Base-by-base conservation (phyloP, 2,329 filamentous ascomycete species). In the Shiraia bambusicola region DNA sequence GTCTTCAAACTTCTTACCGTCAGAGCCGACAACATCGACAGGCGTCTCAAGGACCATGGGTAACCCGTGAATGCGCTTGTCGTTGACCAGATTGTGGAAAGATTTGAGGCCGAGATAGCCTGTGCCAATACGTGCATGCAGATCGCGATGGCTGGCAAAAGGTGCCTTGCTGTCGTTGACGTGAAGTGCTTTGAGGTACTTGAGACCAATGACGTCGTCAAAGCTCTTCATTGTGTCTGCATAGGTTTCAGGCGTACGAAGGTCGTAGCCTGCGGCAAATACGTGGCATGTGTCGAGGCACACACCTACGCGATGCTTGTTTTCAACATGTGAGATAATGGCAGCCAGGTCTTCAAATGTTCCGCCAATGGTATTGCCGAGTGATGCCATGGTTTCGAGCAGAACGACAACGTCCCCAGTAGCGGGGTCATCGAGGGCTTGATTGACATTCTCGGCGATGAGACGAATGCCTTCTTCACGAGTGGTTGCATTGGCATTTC, bases 31-130 rank as follows among this genome's bases (percentile, higher is more conserved):
- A 27, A 78, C 77, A 48, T 94, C 88, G 49, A 93, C 92, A 5
- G 93, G 93, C n/a, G 93, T 98, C 74, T 98, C 93, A 6, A 98
- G 79, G 2, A 98, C 84, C 82, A 98, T 89, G 3, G 93, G 93
- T 58, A 96, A 70, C 17, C 82, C 82, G 54, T 86, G 80, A 45
- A 97, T 86, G 1, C 81, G 75, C 17, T 78, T 74, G 59, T 89
- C 83, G 67, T 97, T 97, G 76, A 97, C 85, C 45, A 98, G 73
- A 62, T 84, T 88, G 71, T 95, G 88, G 69, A 98, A 98, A 2
- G 91, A 87, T 15, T 87, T 81, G 12, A 98, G 77, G 1, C 93
- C 93, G 0, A 98, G 77, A 63, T 94, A 98, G 1, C 93, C 93
- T 0, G 90, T 94, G 17, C 93, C 93, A 50, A 98, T 97, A 65